A percentile compares a stretch with the other conserved stretches of the same genome.
Conservation (phyloP, 805 yeast species). For the Wickerhamiella azyma region DNA sequence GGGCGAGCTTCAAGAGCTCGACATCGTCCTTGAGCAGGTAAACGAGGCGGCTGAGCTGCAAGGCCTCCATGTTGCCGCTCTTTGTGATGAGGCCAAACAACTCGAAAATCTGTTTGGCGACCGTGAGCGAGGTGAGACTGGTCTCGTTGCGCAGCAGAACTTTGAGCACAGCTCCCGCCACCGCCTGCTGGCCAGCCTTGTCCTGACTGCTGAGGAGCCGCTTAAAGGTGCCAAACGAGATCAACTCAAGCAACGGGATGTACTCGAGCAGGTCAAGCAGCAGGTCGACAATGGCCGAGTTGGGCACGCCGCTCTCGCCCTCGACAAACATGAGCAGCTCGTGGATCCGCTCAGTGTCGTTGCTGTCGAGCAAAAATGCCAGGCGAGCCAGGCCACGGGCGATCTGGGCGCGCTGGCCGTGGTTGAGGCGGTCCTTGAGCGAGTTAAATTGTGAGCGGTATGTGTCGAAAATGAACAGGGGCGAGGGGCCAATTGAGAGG, state of each 20-base stretch:
- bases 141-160: constrained; percentile 34
- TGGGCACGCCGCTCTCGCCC: constrained; percentile 5
- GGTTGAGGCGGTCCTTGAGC: constrained; percentile 15
- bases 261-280: constrained; percentile 25
- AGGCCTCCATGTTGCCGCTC: constrained; percentile 22
- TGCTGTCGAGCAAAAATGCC: constrained; percentile 4
- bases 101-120: constrained; percentile 46
- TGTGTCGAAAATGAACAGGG: constrained; percentile 1
- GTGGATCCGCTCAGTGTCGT: constrained; percentile 5
- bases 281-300: constrained; percentile 20
- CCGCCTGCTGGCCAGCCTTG: constrained; percentile 36
- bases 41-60: constrained; percentile 46
- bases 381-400: constrained; percentile 7
- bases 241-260: constrained; percentile 23
- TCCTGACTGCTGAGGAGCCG: constrained; percentile 43
- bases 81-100: constrained; percentile 43
- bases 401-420: constrained; percentile 10
- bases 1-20: constrained; percentile 33
- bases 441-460: constrained; percentile 12
- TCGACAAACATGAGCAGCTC: constrained; percentile 9
- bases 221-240: constrained; percentile 35
- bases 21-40: constrained; percentile 44
- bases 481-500: not conserved
- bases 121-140: constrained; percentile 32
- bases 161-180: constrained; percentile 49